Conservation (phyloP, 441 rosid species). For the Brassica balearica region DNA sequence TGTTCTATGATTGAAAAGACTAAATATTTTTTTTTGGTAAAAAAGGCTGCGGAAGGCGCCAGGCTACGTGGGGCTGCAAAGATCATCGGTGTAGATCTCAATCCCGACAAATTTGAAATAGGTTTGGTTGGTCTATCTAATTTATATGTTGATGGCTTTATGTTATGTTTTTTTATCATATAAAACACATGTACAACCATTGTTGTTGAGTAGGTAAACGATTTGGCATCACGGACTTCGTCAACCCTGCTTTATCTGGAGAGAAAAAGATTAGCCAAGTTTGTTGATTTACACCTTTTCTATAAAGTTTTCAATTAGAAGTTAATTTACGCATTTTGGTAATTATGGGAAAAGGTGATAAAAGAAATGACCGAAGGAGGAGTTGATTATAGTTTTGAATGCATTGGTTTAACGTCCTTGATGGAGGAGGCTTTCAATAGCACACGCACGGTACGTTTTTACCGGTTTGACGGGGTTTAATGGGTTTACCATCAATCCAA, state of each 20-base stretch:
- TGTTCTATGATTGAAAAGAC: not conserved
- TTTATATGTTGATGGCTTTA: not conserved
- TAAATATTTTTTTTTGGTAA: not conserved
- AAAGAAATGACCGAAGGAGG: constrained; percentile 70
- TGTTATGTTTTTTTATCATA: not conserved
- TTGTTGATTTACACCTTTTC: not conserved
- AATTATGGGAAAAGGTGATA: constrained; percentile 48
- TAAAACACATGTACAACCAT: not conserved
- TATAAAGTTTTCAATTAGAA: not conserved
- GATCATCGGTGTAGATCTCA: constrained; percentile 40
- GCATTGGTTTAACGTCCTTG: constrained; percentile 61
- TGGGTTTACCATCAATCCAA: not conserved
- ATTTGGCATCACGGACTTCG: constrained; percentile 67
- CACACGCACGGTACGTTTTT: constrained; percentile 49
- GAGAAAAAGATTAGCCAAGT: constrained; percentile 53
- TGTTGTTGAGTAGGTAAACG: constrained; percentile 46
- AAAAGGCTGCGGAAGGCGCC: constrained; percentile 41
- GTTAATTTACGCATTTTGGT: not conserved
- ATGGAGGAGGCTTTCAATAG: constrained; percentile 60
- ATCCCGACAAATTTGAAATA: constrained; percentile 36
- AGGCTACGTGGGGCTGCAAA: constrained; percentile 29
- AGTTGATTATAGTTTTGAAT: constrained; percentile 78
- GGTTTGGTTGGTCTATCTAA: constrained; percentile 19
- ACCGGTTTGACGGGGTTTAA: not conserved
- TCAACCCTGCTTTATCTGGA: constrained; percentile 54